A percentile compares a stretch with the other conserved stretches of the same genome.
phyloP scores from a whole-genome alignment of 139 green algal species.

The Picochlorum sp. region DNA sequence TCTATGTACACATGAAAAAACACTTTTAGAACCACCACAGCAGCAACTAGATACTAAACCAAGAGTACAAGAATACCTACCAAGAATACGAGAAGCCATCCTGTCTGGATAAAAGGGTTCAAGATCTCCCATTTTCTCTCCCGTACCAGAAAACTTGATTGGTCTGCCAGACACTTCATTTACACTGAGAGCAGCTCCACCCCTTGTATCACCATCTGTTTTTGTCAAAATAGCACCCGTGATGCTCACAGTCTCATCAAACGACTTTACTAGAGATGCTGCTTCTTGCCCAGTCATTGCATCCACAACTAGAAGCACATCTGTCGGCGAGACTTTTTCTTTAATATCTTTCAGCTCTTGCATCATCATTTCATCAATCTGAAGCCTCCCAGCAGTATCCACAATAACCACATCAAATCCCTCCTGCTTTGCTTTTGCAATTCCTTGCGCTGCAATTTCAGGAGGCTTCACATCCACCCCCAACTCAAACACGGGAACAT shows the following conservation, averaged over 20 bases:
- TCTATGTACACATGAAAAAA: neutral
- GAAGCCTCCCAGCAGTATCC: slow-evolving; percentile 90
- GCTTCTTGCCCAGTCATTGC: slow-evolving; percentile 97
- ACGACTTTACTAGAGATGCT: slow-evolving; percentile 77
- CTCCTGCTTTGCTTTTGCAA: slow-evolving; percentile 55
- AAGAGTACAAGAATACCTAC: no score
- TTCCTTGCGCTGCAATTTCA: slow-evolving; percentile 41
- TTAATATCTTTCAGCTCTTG: slow-evolving; percentile 71
- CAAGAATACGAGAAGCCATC: slow-evolving; percentile 86
- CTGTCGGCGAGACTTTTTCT: slow-evolving; percentile 58
- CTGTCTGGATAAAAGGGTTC: slow-evolving; percentile 98
- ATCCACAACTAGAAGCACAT: slow-evolving; percentile 96
- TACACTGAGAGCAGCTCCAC: slow-evolving; percentile 86
- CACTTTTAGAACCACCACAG: neutral
- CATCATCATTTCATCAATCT: slow-evolving; percentile 90
- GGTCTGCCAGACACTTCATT: slow-evolving; percentile 86
- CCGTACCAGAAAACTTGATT: slow-evolving; percentile 97
- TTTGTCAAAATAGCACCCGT: slow-evolving; percentile 93
- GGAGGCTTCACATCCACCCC: slow-evolving; percentile 39
- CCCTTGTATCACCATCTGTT: slow-evolving; percentile 92
- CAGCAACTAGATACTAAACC: neutral
- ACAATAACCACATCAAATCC: slow-evolving; percentile 83
- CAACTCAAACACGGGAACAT: slow-evolving; percentile 85
- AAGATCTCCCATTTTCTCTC: slow-evolving; percentile 91
- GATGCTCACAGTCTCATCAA: slow-evolving; percentile 74